Base-by-base conservation (phyloP, 176 grass and related monocot species). In the Oryza nivara region DNA sequence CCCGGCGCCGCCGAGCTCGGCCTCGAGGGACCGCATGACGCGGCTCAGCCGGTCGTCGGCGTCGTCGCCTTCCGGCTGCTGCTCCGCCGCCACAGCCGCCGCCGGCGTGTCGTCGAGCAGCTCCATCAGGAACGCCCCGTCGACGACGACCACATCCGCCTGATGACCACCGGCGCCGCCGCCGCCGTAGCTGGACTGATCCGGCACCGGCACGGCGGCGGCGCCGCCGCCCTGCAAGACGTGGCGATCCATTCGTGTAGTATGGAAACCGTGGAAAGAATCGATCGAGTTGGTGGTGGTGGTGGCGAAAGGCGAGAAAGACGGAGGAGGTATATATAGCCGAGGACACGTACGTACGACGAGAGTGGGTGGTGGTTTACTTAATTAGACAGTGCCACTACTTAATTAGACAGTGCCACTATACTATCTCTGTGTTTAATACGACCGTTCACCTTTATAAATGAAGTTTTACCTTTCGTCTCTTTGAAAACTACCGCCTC, bases 21-120 rank as follows among this genome's bases (percentile, higher is more conserved):
- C 93, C 82, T 95, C 91, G 8, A 92, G 79, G 64, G 90, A 91
- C 40, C 72, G 75, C 58, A 92, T 92, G 60, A 95, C 93, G n/a
- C 28, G 68, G 13, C 48, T 80, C 66, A 90, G 72, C 15, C 83
- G 79, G 76, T 90, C 86, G 35, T 80, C 88, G 7, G 72, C 79
- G 72, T 88, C 86, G 35, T 76, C 86, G 6, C 68, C 79, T 36
- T 58, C 80, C 26, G 16, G 13, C 5, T 89, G 83, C 44, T 92
- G 20, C 58, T 23, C 3, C 58, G 3, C 2, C 8, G 2, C 20
- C 17, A 20, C 30, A 32, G 30, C 87, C 49, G 52, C 65, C 1
- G 11, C 65, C 49, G 54, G 85, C 44, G 52, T 75, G 69, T 95
- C 91, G 5, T 95, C 90, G 19, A 95, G 74, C 7, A 92, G 63